Evolutionary conservation across 1,284 basidiomycete species (phyloP), one percentile per base, ranked within the genome.

Genomic region (Porogramme epimiltina): DNA sequence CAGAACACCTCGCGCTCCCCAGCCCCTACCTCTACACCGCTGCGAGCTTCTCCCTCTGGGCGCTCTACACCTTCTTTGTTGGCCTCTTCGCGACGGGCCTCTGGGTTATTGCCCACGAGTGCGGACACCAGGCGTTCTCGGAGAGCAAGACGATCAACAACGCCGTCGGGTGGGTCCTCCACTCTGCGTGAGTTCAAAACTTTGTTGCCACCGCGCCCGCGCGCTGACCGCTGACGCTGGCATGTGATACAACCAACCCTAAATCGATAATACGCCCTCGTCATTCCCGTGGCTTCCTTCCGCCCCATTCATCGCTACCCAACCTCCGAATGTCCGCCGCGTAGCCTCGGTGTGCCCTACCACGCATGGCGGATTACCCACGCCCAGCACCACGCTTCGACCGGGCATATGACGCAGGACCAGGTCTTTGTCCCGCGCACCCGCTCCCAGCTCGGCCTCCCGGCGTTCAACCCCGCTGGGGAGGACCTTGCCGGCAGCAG

Each of bases 311-410:
- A 53, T 42, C 38, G 19, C 33, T n/a, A 34, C 33, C 33, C n/a
- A 16, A 16, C 31, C 31, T 18, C 22, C 13, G 26, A 39, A 38
- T 26, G 26, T 43, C 37, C 45, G 38, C 49, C 45, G 41, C 51
- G 13, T 56, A 91, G 89, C 52, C 84, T 99, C 45, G 88, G 97
- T 48, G 96, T 99, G 15, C 96, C 97, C 10, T 99, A 95, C 76
- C 95, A 99, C 71, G 93, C 94, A 20, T 99, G 97, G 97, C 84
- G 95, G 58, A 95, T 99, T 70, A 92, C 90, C 3, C 96, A 99
- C 71, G 94, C 85, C 33, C 95, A 95, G 70, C 96, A 99, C 73
- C 96, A 99, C 73, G 97, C 97, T 31, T 89, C 91, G 8, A 98
- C 95, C 15, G 92, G 84, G 33, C 95, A 98, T 74, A 83, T 98